A percentile compares a stretch with the other conserved stretches of the same genome.
These are phyloP conservation scores for Salix udensis DNA, from an alignment of 345 rosid genomes.

Conservation along the genomic window DNA sequence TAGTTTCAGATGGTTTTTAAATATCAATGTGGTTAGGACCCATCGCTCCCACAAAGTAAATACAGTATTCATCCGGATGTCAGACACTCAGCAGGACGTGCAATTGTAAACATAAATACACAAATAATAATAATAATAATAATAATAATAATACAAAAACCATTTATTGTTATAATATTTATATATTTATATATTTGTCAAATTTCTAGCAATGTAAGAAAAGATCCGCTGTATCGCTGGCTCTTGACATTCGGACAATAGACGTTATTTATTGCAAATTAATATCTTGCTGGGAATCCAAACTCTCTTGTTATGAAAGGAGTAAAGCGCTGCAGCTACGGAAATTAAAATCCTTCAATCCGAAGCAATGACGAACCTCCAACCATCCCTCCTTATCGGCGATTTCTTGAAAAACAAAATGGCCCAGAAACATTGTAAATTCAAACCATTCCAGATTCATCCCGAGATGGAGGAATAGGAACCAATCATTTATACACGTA, in stretches of 20 bases:
- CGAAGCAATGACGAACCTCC: too few species aligned
- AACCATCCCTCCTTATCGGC: too few species aligned
- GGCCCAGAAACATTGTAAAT: too few species aligned
- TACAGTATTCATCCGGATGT: neutral
- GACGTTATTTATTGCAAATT: neutral
- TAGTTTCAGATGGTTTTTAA: neutral
- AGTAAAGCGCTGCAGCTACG: neutral
- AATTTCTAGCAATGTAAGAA: neutral
- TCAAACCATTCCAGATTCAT: too few species aligned
- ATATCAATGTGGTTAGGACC: neutral
- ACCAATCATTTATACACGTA: too few species aligned
- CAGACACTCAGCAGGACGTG: neutral
- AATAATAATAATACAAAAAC: neutral
- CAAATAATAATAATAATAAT: neutral
- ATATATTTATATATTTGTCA: neutral
- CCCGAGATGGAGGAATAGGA: too few species aligned
- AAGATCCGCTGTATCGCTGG: neutral
- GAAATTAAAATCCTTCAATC: neutral
- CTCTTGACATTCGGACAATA: neutral
- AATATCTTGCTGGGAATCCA: neutral
- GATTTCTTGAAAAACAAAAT: too few species aligned
- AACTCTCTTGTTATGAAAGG: neutral
- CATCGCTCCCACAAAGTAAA: neutral
- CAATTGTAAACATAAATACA: neutral
- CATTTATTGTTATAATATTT: neutral